Evolutionary conservation across 805 yeast species (phyloP), one percentile per base, ranked within the genome.

Genomic region (Ogataea zsoltii): DNA sequence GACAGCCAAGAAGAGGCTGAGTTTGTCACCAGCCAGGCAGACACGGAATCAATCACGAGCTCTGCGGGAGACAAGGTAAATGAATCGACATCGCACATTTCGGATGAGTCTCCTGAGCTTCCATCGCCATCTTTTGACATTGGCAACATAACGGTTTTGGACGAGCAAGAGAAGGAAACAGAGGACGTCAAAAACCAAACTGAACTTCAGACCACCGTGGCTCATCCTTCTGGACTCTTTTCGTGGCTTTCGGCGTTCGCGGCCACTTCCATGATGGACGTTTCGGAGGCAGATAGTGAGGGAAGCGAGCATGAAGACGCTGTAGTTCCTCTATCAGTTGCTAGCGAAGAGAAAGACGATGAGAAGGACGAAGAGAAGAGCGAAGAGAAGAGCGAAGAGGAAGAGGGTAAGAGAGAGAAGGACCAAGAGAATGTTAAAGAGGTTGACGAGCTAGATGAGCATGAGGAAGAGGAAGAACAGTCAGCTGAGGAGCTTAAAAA

Each of bases 401-500:
- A 16, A 10, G 42, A 36, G 19, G 30, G 33, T 3, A 38, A 37
- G 16, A 23, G 21, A 26, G 33, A 28, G 13, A 47, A 30, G 25
- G 42, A 37, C 9, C 41, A 13, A 25, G 35, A 33, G 19, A 38
- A 29, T 3, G 45, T 26, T 14, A 39, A 41, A 14, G 46, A 44
- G 30, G 39, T 15, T 13, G 35, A 32, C 4, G 45, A 35, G 18
- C 12, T 10, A 15, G 30, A 15, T 19, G 30, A 28, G 31, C 13
- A 28, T 28, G 31, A 37, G 16, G 34, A 37, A 3, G 46, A 13
- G 33, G 33, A 23, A 21, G 17, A 13, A 4, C 33, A 17, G 31
- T 18, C 5, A 4, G 25, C 6, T 18, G 33, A 38, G 13, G 33
- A 28, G 17, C 21, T n/a, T n/a, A n/a, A n/a, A n/a, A n/a, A n/a